phyloP scores from a whole-genome alignment of 1,284 basidiomycete species.

The Trichosporon coremiiforme region DNA sequence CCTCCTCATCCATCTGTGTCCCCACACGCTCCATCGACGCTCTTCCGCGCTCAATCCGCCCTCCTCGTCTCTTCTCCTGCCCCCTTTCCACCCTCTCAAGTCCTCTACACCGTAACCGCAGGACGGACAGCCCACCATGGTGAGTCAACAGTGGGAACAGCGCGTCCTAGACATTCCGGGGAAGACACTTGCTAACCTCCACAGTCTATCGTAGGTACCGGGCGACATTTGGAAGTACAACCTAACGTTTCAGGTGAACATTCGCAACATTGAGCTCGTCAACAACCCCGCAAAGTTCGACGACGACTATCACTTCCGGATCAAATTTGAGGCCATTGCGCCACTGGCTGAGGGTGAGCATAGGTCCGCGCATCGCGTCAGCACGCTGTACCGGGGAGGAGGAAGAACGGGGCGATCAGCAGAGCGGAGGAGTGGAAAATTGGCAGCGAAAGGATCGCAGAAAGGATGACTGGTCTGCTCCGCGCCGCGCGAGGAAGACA shows the following conservation, averaged over 20 bases:
- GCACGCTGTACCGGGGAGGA: not conserved
- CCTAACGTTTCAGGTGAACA: constrained; percentile 52
- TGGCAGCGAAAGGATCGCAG: no score
- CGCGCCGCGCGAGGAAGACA: constrained; percentile 3
- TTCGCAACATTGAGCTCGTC: constrained; percentile 67
- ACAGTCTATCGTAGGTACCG: constrained; percentile 49
- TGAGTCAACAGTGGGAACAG: constrained; percentile 7
- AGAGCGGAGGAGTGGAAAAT: not conserved
- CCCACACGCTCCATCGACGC: not conserved
- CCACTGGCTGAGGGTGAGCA: constrained; percentile 79
- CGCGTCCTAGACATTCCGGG: not conserved
- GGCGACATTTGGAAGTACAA: no score
- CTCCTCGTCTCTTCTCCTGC: not conserved
- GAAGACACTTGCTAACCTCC: constrained; percentile 6
- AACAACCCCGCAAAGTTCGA: constrained; percentile 91
- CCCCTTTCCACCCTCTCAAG: not conserved
- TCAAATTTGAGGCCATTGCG: constrained; percentile 97
- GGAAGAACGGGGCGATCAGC: not conserved
- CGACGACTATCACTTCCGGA: constrained; percentile 89
- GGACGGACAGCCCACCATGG: constrained; percentile 20
- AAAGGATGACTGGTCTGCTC: constrained; percentile 11
- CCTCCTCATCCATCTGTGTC: not conserved
- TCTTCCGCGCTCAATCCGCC: not conserved
- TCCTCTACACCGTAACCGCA: not conserved
- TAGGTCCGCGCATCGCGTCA: not conserved